These are phyloP conservation scores for Murraya koenigii DNA, from an alignment of 345 rosid genomes.

Conservation along the genomic window DNA sequence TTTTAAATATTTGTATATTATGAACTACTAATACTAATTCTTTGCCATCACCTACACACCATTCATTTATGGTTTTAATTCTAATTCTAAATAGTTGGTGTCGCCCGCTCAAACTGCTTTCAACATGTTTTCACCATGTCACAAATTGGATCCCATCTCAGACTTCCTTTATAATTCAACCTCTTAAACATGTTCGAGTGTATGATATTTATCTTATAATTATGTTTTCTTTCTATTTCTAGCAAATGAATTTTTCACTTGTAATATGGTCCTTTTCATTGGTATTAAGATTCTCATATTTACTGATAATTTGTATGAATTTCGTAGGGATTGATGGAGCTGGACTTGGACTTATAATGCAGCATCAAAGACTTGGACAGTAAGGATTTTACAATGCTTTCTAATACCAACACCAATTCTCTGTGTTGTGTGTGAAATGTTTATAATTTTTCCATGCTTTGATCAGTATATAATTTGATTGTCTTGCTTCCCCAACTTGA, in stretches of 20 bases:
- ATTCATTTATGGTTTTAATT: too few species aligned
- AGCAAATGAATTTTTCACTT: neutral
- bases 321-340: conserved; percentile 74
- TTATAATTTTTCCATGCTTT: neutral
- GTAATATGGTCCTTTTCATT: neutral
- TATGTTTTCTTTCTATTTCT: neutral
- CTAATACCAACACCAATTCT: neutral
- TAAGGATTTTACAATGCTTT: conserved; percentile 21
- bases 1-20: too few species aligned
- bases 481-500: neutral
- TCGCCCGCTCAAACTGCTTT: too few species aligned
- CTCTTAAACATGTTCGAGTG: neutral
- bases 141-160: too few species aligned
- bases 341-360: conserved; percentile 66
- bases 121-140: too few species aligned
- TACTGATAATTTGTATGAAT: neutral
- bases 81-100: too few species aligned
- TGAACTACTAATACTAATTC: neutral
- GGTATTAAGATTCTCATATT: neutral
- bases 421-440: neutral
- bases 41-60: neutral
- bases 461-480: neutral
- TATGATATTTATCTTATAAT: neutral
- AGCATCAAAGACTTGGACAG: conserved; percentile 60
- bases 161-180: neutral